Evolutionary conservation across 192 early-diverging fungal species (phyloP), one percentile per base, ranked within the genome.

Genomic region (Coemansia sp.): DNA sequence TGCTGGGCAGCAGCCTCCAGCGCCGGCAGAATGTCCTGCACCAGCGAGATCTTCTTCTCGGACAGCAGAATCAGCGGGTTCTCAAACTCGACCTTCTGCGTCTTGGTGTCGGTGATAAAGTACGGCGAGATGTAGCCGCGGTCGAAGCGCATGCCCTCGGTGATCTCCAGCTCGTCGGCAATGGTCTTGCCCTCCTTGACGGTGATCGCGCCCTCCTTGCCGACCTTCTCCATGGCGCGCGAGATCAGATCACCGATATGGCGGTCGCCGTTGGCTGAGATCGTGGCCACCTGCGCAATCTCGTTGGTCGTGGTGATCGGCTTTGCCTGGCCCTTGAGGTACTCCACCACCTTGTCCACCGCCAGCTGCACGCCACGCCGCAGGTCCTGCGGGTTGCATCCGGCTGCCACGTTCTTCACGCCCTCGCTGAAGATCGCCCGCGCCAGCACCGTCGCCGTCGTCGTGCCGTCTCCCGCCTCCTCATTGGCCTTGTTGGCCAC

Each of bases 401-500:
- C 97, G 55, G 96, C 94, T 35, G 96, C 94, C 43, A 99, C 96
- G 69, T 93, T 97, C 89, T 96, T 97, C 61, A 98, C 86, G 65
- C 97, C 97, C 83, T 99, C 96, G 63, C 88, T 85, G 79, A 98
- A 99, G 81, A 99, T 99, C 55, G 92, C 97, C 60, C 94, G 91
- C 49, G 97, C 90, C 35, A 99, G 84, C 15, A 99, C 94, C 30
- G 97, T 99, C 28, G 95, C 94, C 19, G 97, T 99, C 47, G 97
- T 99, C 44, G 97, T 99, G 54, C 97, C 97, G 79, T 99, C 97
- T 65, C 97, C 97, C 56, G 97, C 97, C 63, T 87, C 80, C 82
- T 99, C 97, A 81, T 99, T 99, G 55, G 97, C 95, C 87, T 99
- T 99, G 87, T 96, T 96, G 49, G 97, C 97, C 49, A 99, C 97